Percentiles rank a stretch among this genome's conserved stretches.
Conservation (phyloP, 257 asterid species). For the Salvia hispanica region DNA sequence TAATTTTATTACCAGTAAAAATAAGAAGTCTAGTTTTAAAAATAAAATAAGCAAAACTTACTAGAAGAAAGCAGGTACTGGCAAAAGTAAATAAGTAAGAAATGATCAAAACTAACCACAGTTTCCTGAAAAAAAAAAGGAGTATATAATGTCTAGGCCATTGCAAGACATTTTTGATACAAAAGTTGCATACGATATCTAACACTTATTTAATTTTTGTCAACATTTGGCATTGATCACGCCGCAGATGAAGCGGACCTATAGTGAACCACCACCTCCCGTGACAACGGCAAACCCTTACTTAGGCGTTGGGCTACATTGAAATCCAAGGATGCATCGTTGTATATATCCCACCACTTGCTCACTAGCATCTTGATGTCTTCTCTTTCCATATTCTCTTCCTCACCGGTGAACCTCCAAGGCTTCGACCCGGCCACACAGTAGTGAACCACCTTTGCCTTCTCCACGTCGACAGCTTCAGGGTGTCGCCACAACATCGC, state of each 20-base stretch:
- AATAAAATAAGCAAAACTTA: no score
- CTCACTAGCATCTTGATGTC: slow-evolving; percentile 51
- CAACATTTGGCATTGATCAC: not conserved
- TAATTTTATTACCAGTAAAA: no score
- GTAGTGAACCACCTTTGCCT: slow-evolving; percentile 57
- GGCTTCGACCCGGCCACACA: slow-evolving; percentile 67
- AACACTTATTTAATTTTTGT: no score
- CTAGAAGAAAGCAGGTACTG: no score
- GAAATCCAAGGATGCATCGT: slow-evolving; percentile 44
- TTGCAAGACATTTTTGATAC: no score
- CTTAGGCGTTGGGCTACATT: not conserved
- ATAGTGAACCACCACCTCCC: slow-evolving; percentile 25
- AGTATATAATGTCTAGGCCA: no score
- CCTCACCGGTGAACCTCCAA: slow-evolving; percentile 54
- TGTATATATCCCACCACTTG: slow-evolving; percentile 57
- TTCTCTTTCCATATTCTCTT: slow-evolving; percentile 52
- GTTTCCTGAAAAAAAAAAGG: no score
- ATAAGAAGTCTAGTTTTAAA: no score
- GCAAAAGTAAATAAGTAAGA: no score
- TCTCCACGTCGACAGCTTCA: slow-evolving; percentile 49
- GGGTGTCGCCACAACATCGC: slow-evolving; percentile 67
- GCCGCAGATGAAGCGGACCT: slow-evolving; percentile 33
- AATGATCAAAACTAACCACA: no score
- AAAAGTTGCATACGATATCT: no score
- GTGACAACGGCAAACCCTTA: no score